phyloP scores from a whole-genome alignment of 257 asterid species.

The Capsicum chinense region DNA sequence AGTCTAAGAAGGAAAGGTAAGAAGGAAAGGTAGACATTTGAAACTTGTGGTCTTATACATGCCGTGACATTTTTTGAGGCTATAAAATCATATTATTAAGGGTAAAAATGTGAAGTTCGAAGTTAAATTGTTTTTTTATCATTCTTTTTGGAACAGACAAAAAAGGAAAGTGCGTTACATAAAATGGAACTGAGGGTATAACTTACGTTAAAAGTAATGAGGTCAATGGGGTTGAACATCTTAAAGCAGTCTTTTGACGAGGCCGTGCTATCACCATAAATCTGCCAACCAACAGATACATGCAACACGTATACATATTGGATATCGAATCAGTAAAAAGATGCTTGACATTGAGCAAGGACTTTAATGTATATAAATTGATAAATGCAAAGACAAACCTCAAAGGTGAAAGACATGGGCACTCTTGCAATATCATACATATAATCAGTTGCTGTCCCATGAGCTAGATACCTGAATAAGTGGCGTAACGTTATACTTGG shows the following conservation, averaged over 20 bases:
- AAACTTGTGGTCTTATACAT: not conserved
- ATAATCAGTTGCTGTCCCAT: conserved; percentile 97
- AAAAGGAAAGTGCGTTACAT: not conserved
- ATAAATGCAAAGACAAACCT: conserved; percentile 52
- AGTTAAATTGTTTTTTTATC: not conserved
- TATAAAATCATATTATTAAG: not conserved
- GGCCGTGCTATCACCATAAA: conserved; percentile 86
- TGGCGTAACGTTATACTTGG: conserved; percentile 27
- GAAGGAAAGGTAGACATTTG: not conserved
- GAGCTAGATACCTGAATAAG: conserved; percentile 81
- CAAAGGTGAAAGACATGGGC: conserved; percentile 97
- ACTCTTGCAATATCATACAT: conserved; percentile 94
- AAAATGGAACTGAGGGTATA: not conserved
- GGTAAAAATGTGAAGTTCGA: not conserved
- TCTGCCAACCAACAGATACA: conserved; percentile 52
- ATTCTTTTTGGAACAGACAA: not conserved
- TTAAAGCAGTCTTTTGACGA: conserved; percentile 90
- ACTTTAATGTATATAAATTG: not conserved
- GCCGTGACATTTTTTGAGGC: not conserved
- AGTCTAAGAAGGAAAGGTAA: not conserved
- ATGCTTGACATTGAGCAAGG: conserved; percentile 6
- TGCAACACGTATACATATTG: conserved; percentile 7
- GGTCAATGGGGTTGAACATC: conserved; percentile 92
- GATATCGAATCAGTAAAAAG: conserved; percentile 13
- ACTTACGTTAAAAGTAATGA: conserved; percentile 84